Base-by-base conservation (phyloP, 1,139 yeast species). In the Yamadazyma triangularis region DNA sequence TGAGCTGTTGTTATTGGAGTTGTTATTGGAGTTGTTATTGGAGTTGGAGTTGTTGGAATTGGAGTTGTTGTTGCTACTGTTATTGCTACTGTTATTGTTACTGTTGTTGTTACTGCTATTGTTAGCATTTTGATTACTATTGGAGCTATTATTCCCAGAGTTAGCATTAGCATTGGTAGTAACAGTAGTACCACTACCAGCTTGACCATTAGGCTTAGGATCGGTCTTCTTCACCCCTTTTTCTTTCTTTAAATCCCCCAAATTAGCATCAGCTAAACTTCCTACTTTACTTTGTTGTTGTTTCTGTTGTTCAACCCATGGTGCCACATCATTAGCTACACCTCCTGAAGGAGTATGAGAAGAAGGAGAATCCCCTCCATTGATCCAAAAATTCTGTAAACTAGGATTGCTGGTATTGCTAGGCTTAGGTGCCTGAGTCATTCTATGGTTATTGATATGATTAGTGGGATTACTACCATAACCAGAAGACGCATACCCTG, bases 231-330 rank as follows among this genome's bases (percentile, higher is more conserved):
- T n/a, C 9, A 10, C 10, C 19, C 9, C 26, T 16, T 27, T 21
- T 10, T 12, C 13, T 18, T 30, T 31, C n/a, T n/a, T n/a, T n/a
- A n/a, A n/a, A 15, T 34, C 37, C 29, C 41, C 39, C 20, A 18
- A 6, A 7, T 18, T 9, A 21, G 36, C 45, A 14, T 48, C 39
- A 20, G 51, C 47, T 16, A 51, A 44, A 24, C 50, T 25, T 7
- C 45, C 42, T 20, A 39, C 43, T 29, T 44, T 44, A 15, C 39
- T 56, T 36, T 60, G 66, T 39, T 62, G 69, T 34, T 70, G 73
- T 28, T 76, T 76, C 47, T 77, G 84, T 47, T 75, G 82, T 48
- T 77, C 83, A 30, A 77, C 79, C 84, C 84, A 77, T 1, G 84
- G 83, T 3, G 79, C 73, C 13, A 77, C 80, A 42, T 72, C 69